phyloP scores from a whole-genome alignment of 192 early-diverging fungal genomes.

The Entomortierella lignicola region DNA sequence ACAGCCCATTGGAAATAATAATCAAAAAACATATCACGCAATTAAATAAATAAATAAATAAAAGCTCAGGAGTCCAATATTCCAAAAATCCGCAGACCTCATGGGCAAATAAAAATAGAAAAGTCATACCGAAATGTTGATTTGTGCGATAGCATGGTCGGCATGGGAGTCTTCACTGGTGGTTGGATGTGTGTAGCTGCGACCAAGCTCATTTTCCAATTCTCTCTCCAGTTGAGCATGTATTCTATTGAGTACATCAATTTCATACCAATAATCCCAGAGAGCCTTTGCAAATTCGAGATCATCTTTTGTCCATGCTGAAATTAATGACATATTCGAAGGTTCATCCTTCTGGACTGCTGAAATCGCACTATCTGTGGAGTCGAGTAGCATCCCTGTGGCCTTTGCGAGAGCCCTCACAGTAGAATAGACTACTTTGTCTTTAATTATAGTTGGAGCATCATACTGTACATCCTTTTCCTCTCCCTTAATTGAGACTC shows the following conservation, averaged over 20 bases:
- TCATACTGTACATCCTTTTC: too few relatives aligned
- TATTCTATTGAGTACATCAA: conserved; percentile 14
- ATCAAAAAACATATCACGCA: not conserved
- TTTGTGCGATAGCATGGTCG: too few relatives aligned
- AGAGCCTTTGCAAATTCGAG: conserved; percentile 14
- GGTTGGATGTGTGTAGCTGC: too few relatives aligned
- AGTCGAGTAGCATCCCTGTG: not conserved
- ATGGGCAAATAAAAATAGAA: too few relatives aligned
- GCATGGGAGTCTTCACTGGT: not conserved
- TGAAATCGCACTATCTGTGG: too few relatives aligned
- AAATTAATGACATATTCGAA: not conserved
- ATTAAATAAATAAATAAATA: too few relatives aligned
- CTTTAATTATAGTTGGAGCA: too few relatives aligned
- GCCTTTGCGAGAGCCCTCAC: not conserved
- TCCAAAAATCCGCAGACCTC: too few relatives aligned
- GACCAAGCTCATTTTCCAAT: not conserved
- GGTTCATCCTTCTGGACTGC: not conserved
- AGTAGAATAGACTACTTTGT: not conserved
- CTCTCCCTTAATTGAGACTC: too few relatives aligned
- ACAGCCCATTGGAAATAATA: not conserved
- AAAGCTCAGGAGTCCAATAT: too few relatives aligned
- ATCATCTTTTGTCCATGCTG: conserved; percentile 8
- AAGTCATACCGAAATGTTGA: too few relatives aligned
- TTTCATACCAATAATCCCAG: conserved; percentile 20
- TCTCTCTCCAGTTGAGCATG: conserved; percentile 11